These are phyloP conservation scores for Grammothele lineata DNA, from an alignment of 768 basidiomycete genomes.

Conservation along the genomic window DNA sequence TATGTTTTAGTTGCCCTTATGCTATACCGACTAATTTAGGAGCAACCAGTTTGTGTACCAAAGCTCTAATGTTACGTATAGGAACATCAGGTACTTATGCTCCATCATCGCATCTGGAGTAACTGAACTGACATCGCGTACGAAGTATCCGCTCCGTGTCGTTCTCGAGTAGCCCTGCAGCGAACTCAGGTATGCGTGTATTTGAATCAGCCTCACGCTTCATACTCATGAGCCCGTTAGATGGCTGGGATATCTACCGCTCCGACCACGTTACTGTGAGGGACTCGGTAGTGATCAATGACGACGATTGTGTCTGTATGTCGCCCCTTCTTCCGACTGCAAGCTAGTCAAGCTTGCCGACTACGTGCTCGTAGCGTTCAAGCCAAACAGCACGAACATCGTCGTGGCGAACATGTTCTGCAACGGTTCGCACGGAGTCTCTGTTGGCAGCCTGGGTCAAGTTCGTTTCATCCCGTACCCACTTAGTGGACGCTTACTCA, in stretches of 20 bases:
- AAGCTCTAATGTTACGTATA: conserved; percentile 38
- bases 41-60: conserved; percentile 44
- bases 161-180: conserved; percentile 29
- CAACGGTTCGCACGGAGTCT: conserved; percentile 43
- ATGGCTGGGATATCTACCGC: conserved; percentile 50
- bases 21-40: no score
- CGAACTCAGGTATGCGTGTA: conserved; percentile 37
- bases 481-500: not conserved
- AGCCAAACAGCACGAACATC: conserved; percentile 43
- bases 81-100: conserved; percentile 29
- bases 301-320: conserved; percentile 37
- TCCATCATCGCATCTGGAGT: not conserved
- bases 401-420: conserved; percentile 39
- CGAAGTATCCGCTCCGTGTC: conserved; percentile 30
- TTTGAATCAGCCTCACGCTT: no score
- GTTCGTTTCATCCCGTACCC: conserved; percentile 4
- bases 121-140: not conserved
- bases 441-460: conserved; percentile 47
- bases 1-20: no score
- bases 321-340: not conserved
- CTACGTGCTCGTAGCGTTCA: conserved; percentile 29
- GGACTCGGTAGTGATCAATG: conserved; percentile 37
- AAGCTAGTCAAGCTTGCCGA: not conserved
- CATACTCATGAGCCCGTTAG: no score
- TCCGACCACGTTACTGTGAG: conserved; percentile 31